Evolutionary conservation across 768 basidiomycete genomes (phyloP).

Genomic region (Vararia minispora): DNA sequence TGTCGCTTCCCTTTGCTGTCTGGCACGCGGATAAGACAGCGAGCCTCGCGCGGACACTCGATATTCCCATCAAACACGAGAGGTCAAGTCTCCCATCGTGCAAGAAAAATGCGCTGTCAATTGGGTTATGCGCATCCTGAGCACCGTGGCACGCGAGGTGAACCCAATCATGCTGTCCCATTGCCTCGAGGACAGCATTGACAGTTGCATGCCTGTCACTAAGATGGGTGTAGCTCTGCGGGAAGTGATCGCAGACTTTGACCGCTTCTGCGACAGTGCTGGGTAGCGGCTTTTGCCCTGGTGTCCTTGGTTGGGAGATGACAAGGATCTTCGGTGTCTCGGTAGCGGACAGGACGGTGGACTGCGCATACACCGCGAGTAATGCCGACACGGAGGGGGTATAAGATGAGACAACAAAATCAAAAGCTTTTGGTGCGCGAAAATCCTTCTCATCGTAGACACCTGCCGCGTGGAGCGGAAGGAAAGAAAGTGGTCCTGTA

Average conservation of each 20-base stretch:
- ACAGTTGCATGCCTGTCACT: too few relatives aligned
- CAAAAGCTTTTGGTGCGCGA: not conserved
- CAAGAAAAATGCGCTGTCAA: conserved; percentile 7
- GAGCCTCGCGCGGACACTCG: conserved; percentile 6
- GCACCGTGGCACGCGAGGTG: conserved; percentile 12
- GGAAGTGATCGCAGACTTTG: too few relatives aligned
- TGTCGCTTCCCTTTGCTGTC: conserved; percentile 4
- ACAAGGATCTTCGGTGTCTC: too few relatives aligned
- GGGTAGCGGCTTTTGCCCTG: conserved; percentile 1
- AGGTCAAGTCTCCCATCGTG: conserved; percentile 5
- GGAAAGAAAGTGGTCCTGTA: not conserved
- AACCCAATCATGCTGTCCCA: conserved; percentile 5
- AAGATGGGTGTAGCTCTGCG: too few relatives aligned
- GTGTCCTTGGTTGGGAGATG: not conserved
- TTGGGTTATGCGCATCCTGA: conserved; percentile 6
- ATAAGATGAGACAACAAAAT: not conserved
- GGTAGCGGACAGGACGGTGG: not conserved
- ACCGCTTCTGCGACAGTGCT: too few relatives aligned
- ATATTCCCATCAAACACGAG: conserved; percentile 5
- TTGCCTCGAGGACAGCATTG: conserved; percentile 2
- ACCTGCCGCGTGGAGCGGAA: not conserved
- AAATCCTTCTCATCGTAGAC: too few relatives aligned
- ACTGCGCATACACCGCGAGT: not conserved
- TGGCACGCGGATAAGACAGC: conserved; percentile 4
- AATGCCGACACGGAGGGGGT: not conserved